Evolutionary conservation across 768 basidiomycete species (phyloP).

Genomic region (Suillus variegatus): DNA sequence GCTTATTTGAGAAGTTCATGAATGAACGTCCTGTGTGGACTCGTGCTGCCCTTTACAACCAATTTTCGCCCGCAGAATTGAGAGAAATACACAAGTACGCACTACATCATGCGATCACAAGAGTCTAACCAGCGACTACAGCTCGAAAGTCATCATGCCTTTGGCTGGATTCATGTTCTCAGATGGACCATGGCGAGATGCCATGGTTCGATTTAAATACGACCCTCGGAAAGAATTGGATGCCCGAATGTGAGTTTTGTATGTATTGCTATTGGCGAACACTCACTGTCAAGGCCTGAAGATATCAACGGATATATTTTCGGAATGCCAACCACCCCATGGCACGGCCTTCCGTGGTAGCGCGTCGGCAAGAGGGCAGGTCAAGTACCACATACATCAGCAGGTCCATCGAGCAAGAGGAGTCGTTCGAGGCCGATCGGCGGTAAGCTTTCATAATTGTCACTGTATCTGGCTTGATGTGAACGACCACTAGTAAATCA

Average conservation of each 20-base stretch:
- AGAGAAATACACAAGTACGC: slow-evolving; percentile 76
- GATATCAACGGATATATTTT: slow-evolving; percentile 92
- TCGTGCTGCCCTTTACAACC: slow-evolving; percentile 81
- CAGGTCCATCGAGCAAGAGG: slow-evolving; percentile 36
- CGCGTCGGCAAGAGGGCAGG: slow-evolving; percentile 56
- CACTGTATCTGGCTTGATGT: neutral
- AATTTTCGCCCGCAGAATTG: slow-evolving; percentile 66
- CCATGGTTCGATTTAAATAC: slow-evolving; percentile 82
- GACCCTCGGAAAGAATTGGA: slow-evolving; percentile 79
- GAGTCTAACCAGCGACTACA: slow-evolving; percentile 29
- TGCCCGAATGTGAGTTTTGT: slow-evolving; percentile 69
- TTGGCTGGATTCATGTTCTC: slow-evolving; percentile 85
- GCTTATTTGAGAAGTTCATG: slow-evolving; percentile 55
- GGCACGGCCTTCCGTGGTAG: slow-evolving; percentile 72
- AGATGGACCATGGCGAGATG: slow-evolving; percentile 94
- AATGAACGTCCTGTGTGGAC: slow-evolving; percentile 85
- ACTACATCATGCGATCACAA: slow-evolving; percentile 4
- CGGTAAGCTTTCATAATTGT: slow-evolving; percentile 23
- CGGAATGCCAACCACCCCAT: slow-evolving; percentile 85
- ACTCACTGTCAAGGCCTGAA: slow-evolving; percentile 31
- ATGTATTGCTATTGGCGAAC: neutral
- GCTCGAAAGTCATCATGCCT: slow-evolving; percentile 81
- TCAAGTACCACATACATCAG: slow-evolving; percentile 23
- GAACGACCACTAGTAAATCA: slow-evolving; percentile 46
- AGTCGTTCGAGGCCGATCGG: slow-evolving; percentile 31